Conservation (phyloP, 306 rosid genomes). For the Ziziphus jujuba region DNA sequence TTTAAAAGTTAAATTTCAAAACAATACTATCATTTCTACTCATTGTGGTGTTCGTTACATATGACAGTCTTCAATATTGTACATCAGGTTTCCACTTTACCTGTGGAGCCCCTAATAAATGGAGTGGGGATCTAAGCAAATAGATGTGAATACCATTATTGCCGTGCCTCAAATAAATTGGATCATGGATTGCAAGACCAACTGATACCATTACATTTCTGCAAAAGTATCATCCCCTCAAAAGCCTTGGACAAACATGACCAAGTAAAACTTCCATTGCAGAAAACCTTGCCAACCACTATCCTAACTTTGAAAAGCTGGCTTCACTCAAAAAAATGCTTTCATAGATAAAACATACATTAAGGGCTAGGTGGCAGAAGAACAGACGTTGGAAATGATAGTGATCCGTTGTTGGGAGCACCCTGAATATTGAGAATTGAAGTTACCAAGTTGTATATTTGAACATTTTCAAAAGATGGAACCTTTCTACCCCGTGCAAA, state of each 20-base stretch:
- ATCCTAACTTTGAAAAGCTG: conserved; percentile 8
- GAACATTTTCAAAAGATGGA: conserved; percentile 88
- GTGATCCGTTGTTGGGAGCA: conserved; percentile 86
- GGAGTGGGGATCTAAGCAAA: background rate
- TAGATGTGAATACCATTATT: background rate
- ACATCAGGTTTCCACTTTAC: conserved; percentile 7
- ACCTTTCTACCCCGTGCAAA: conserved; percentile 84
- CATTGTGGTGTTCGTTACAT: background rate
- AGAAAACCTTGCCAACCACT: background rate
- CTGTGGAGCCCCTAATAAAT: conserved; percentile 12
- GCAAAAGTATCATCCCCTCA: conserved; percentile 7
- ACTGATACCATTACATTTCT: conserved; percentile 2
- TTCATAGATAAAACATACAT: no score
- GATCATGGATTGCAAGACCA: conserved; percentile 8
- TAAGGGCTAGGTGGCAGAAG: conserved; percentile 53
- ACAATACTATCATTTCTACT: conserved; percentile 4
- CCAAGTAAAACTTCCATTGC: background rate
- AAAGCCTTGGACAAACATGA: conserved; percentile 10
- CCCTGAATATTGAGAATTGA: conserved; percentile 74
- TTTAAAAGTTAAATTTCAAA: background rate
- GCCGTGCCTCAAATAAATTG: background rate
- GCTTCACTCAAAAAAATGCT: background rate
- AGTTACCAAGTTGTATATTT: conserved; percentile 90
- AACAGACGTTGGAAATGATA: conserved; percentile 57
- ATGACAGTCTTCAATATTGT: background rate